Base-by-base conservation (phyloP, 306 rosid genomes). In the Carpinus fangiana region DNA sequence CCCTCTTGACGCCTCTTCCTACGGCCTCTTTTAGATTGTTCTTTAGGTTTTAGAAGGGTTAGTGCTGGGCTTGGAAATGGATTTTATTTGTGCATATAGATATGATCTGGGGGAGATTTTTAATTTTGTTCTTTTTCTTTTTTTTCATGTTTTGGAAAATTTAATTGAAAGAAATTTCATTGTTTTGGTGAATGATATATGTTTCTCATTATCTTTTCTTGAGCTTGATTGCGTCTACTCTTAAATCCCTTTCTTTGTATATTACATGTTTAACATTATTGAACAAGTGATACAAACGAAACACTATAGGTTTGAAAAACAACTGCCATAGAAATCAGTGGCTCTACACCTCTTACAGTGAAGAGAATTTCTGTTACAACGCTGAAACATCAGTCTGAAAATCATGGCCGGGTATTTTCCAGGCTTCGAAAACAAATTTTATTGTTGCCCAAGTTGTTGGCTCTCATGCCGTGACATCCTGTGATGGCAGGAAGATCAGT, bases 1-100 rank as follows among this genome's bases (percentile, higher is more conserved):
- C 84, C 97, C 93, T 17, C 84, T 91, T 48, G 89, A 87, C 67
- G 91, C 91, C 2, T 83, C 88, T 70, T 83, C 92, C 50, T 83
- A 38, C 84, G 59, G 5, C 16, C 78, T 80, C 77, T 88, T 85
- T 70, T 88, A 26, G 77, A 26, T 43, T 55, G 28, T 7, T 23
- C 9, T 70, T 47, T 47, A 61, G 12, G 34, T 26, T 68, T 34
- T 73, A 28, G 75, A 80, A 28, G 70, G 43, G 12, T 69, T 17
- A 70, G 56, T 23, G 31, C 16, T 11, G 65, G 16, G 65, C 23
- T 23, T 59, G 75, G n/a, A 3, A 3, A 3, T 18, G 4, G 21
- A 67, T 18, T 67, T 38, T 26, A 47, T 10, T 67, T 67, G 72
- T 67, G 48, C 52, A 41, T 67, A 67, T 67, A 67, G 17, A 31